phyloP scores from a whole-genome alignment of 768 basidiomycete species.

The Termitomyces sp. region DNA sequence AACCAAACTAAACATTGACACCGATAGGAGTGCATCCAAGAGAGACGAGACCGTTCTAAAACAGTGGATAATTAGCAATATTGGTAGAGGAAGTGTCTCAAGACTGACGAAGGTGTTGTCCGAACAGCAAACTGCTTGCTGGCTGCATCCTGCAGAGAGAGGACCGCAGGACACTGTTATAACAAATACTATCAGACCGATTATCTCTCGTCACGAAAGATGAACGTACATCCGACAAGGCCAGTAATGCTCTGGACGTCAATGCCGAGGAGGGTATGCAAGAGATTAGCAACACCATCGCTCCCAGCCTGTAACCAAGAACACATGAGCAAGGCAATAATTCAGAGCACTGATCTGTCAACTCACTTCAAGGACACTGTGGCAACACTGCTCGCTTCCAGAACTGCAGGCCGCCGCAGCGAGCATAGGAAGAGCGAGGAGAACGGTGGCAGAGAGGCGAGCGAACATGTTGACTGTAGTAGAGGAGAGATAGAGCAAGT shows the following conservation, averaged over 20 bases:
- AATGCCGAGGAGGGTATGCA: background rate
- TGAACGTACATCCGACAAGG: background rate
- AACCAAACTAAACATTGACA: background rate
- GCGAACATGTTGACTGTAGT: constrained; percentile 1
- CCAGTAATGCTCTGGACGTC: background rate
- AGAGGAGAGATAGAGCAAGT: background rate
- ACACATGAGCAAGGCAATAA: background rate
- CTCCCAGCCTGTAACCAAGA: background rate
- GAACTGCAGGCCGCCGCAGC: background rate
- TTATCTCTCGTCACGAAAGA: background rate
- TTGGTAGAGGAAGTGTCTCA: background rate
- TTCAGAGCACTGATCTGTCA: background rate
- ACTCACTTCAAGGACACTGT: background rate
- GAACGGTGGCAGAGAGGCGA: constrained; percentile 1
- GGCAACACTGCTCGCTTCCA: background rate
- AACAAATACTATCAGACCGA: background rate
- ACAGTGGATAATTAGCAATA: background rate
- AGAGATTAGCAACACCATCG: background rate
- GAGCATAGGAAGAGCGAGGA: constrained; percentile 3
- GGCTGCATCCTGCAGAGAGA: background rate
- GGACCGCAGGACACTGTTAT: background rate
- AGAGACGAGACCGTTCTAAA: constrained; percentile 3
- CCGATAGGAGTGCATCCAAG: constrained; percentile 6
- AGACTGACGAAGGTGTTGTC: constrained; percentile 3
- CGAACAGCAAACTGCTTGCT: constrained; percentile 1